A percentile compares a stretch with the other conserved stretches of the same genome.
phyloP scores from a whole-genome alignment of 2,329 filamentous ascomycete genomes.

The Fusarium brevicatenulatum region DNA sequence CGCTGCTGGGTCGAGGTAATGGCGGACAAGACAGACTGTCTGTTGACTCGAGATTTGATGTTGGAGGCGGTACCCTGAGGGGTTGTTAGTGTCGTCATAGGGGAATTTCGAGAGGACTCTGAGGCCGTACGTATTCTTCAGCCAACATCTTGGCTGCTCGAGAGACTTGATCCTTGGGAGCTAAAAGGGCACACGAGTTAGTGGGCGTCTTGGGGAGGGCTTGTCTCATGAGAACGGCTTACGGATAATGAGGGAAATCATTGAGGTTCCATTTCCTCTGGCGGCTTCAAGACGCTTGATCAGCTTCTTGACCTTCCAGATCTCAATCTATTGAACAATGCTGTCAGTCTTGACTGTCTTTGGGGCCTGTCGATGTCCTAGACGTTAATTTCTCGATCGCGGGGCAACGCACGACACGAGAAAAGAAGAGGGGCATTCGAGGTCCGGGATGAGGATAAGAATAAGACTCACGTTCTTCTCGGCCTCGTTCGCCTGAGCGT shows the following conservation, averaged over 20 bases:
- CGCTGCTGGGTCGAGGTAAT: slow-evolving; percentile 99
- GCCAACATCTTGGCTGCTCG: slow-evolving; percentile 99
- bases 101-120: neutral
- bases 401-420: slow-evolving; percentile 44
- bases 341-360: slow-evolving; percentile 33
- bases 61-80: slow-evolving; percentile 93
- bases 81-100: slow-evolving; percentile 32
- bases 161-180: slow-evolving; percentile 97
- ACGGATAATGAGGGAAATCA: slow-evolving; percentile 99
- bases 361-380: neutral
- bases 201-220: slow-evolving; percentile 36
- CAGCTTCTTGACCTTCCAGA: slow-evolving; percentile 99
- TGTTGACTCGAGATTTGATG: slow-evolving; percentile 99
- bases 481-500: slow-evolving; percentile 87
- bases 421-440: slow-evolving; percentile 33
- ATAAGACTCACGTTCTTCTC: slow-evolving; percentile 84
- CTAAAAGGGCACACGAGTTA: slow-evolving; percentile 57
- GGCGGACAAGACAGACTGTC: slow-evolving; percentile 95
- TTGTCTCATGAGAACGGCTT: slow-evolving; percentile 52
- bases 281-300: slow-evolving; percentile 98
- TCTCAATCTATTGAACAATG: slow-evolving; percentile 66
- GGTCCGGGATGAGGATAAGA: slow-evolving; percentile 31
- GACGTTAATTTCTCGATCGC: slow-evolving; percentile 39
- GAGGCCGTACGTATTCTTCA: slow-evolving; percentile 89
- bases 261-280: slow-evolving; percentile 97